These are phyloP conservation scores for Phytophthora agathidicida DNA, from an alignment of 352 stramenopile species.

Conservation along the genomic window DNA sequence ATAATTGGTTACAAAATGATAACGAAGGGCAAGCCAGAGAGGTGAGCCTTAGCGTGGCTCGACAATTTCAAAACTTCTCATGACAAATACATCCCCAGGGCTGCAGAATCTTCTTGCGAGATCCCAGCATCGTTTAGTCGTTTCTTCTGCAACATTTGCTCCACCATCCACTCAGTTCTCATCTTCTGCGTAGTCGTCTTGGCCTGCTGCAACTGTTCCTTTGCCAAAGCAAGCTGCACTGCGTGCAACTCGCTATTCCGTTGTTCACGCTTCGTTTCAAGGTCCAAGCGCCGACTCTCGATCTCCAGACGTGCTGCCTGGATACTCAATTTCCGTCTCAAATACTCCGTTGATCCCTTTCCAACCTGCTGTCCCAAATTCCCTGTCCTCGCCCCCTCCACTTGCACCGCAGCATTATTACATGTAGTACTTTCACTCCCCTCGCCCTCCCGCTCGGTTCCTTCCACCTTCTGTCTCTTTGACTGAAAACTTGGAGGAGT, in stretches of 20 bases:
- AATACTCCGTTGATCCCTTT: conserved; percentile 41
- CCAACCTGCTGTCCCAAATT: conserved; percentile 3
- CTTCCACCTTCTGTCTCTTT: conserved; percentile 18
- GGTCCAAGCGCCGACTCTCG: conserved; percentile 45
- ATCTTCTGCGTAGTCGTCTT: conserved; percentile 57
- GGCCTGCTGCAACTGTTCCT: conserved; percentile 61
- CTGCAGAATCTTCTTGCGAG: conserved; percentile 39
- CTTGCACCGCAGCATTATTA: not conserved
- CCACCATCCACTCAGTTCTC: conserved; percentile 54
- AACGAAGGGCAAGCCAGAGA: conserved; percentile 1
- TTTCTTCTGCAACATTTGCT: conserved; percentile 66
- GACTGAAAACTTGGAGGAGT: conserved; percentile 12
- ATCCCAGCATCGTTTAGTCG: conserved; percentile 49
- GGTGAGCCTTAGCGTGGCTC: conserved; percentile 27
- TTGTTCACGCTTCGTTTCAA: conserved; percentile 53
- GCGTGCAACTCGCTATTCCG: conserved; percentile 43
- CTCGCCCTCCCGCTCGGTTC: conserved; percentile 3
- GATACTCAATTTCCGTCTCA: conserved; percentile 44
- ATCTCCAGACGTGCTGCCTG: conserved; percentile 51
- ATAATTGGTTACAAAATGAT: conserved; percentile 19
- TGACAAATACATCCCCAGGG: conserved; percentile 36
- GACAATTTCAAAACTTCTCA: conserved; percentile 18
- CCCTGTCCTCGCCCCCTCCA: not conserved
- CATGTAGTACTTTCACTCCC: conserved; percentile 1
- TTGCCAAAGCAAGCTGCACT: conserved; percentile 51